phyloP scores from a whole-genome alignment of 306 rosid genomes.

The Prunus mume region DNA sequence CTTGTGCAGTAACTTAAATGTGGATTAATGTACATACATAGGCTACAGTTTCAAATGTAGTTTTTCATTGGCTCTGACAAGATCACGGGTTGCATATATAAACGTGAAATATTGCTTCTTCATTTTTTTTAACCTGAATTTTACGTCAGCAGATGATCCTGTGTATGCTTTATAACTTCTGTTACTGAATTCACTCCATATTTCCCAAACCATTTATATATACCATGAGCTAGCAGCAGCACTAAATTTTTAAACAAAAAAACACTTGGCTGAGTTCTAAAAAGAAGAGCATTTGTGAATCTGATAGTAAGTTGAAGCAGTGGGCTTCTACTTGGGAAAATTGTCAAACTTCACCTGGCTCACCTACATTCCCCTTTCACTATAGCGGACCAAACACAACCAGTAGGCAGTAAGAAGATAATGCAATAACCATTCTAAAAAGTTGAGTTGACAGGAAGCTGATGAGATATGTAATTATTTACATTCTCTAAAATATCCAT shows the following conservation, averaged over 20 bases:
- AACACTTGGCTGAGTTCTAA: too few relatives aligned
- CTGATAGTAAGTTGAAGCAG: neutral
- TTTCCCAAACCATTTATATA: too few relatives aligned
- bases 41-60: neutral
- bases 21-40: neutral
- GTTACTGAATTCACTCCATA: too few relatives aligned
- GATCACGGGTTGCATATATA: neutral
- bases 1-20: too few relatives aligned
- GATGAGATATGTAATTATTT: neutral
- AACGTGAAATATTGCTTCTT: too few relatives aligned
- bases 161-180: too few relatives aligned
- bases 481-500: slow-evolving; percentile 26
- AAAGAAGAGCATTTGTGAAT: too few relatives aligned
- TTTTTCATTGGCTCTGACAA: neutral
- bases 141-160: too few relatives aligned
- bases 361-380: neutral
- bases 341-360: neutral
- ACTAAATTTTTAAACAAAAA: too few relatives aligned
- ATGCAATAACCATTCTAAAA: slow-evolving; percentile 22
- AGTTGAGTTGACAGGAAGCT: slow-evolving; percentile 27
- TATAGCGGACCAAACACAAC: slow-evolving; percentile 13
- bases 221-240: too few relatives aligned
- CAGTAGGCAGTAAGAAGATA: neutral
- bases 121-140: too few relatives aligned
- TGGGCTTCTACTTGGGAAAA: neutral